Evolutionary conservation across 176 grass and related monocot species (phyloP).

Genomic region (Raddia distichophylla): DNA sequence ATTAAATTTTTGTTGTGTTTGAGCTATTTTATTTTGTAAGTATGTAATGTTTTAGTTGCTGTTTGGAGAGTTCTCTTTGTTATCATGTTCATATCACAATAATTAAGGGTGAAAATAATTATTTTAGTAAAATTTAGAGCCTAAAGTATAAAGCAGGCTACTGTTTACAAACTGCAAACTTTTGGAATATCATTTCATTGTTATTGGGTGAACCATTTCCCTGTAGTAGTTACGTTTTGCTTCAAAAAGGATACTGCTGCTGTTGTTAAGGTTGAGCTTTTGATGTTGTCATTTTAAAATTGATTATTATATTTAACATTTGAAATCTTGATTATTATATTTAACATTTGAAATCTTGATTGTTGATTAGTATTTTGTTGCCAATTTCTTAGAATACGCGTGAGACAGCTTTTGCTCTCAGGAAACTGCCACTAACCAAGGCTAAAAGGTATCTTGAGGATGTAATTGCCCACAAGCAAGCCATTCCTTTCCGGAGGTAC

Average conservation of each 20-base stretch:
- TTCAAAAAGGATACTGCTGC: neutral
- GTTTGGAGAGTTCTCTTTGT: neutral
- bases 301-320: neutral
- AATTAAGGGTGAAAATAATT: neutral
- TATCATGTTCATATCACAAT: neutral
- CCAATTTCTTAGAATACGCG: slow-evolving; percentile 60
- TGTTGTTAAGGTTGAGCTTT: neutral
- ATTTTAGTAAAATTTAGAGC: neutral
- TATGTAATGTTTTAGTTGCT: neutral
- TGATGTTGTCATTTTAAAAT: neutral
- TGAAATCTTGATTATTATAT: neutral
- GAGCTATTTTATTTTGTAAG: neutral
- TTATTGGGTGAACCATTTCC: slow-evolving; percentile 58
- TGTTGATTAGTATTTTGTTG: neutral
- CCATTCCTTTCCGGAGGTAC: slow-evolving; percentile 85
- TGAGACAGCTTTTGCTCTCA: slow-evolving; percentile 82
- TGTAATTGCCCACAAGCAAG: slow-evolving; percentile 93
- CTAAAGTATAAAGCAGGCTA: slow-evolving; percentile 41
- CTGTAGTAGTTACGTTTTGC: neutral
- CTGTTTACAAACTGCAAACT: slow-evolving; percentile 39
- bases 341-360: neutral
- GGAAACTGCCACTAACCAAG: slow-evolving; percentile 63
- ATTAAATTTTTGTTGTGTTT: neutral
- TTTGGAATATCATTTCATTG: slow-evolving; percentile 49
- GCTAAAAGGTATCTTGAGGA: slow-evolving; percentile 94